phyloP scores from a whole-genome alignment of 257 asterid genomes.

The Ilex asprella region DNA sequence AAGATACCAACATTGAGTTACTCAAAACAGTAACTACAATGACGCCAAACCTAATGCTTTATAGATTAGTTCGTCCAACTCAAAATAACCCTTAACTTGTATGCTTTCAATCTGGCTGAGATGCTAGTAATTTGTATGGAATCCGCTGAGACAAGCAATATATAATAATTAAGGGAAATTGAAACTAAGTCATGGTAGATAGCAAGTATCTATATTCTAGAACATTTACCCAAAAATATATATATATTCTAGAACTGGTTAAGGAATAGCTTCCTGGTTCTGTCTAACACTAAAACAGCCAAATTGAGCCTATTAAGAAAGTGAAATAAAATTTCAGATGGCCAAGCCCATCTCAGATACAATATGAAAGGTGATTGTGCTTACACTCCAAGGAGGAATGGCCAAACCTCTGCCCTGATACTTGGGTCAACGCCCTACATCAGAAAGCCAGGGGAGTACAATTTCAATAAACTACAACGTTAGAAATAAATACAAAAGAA shows the following conservation, averaged over 20 bases:
- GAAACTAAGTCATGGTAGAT: too few species aligned
- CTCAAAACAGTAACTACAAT: too few species aligned
- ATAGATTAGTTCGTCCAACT: too few species aligned
- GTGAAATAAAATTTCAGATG: not conserved
- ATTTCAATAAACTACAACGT: conserved; percentile 6
- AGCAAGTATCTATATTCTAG: too few species aligned
- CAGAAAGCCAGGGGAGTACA: conserved; percentile 12
- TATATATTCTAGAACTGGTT: not conserved
- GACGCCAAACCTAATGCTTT: too few species aligned
- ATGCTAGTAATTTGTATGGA: too few species aligned
- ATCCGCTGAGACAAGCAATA: too few species aligned
- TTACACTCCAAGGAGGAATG: conserved; percentile 97
- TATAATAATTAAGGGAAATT: too few species aligned
- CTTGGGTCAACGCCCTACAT: conserved; percentile 85
- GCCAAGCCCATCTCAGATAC: not conserved
- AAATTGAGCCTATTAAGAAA: too few species aligned
- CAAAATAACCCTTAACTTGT: too few species aligned
- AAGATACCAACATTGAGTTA: too few species aligned
- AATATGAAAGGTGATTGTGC: conserved; percentile 24
- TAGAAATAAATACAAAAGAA: conserved; percentile 1
- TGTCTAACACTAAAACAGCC: not conserved
- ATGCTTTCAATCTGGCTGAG: too few species aligned
- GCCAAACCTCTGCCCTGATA: conserved; percentile 91
- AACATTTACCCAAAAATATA: not conserved
- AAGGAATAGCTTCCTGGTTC: not conserved